A percentile compares a stretch with the other conserved stretches of the same genome.
phyloP scores from a whole-genome alignment of 192 early-diverging fungal genomes.

The Mycoemilia scoparia region DNA sequence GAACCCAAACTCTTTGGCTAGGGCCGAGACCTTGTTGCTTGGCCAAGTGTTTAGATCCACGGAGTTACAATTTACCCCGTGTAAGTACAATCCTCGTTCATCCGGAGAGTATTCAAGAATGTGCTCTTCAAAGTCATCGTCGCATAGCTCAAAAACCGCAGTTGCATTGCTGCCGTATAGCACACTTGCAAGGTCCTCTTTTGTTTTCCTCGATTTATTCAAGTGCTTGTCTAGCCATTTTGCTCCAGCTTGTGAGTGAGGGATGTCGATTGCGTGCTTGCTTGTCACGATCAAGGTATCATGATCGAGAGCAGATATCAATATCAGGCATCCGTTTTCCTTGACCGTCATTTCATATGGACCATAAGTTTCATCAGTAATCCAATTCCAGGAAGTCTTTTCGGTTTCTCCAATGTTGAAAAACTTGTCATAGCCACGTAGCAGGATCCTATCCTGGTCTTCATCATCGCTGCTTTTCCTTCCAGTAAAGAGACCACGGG shows the following conservation, averaged over 20 bases:
- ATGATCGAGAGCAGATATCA: slow-evolving; percentile 45
- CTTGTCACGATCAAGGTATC: slow-evolving; percentile 62
- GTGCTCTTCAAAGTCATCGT: slow-evolving; percentile 94
- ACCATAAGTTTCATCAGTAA: slow-evolving; percentile 43
- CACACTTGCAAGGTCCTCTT: slow-evolving; percentile 52
- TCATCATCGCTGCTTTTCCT: slow-evolving; percentile 15
- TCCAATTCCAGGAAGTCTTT: slow-evolving; percentile 35
- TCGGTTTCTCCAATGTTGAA: slow-evolving; percentile 63
- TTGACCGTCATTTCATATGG: slow-evolving; percentile 89
- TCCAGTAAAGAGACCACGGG: slow-evolving; percentile 68
- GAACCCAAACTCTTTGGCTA: slow-evolving; percentile 65
- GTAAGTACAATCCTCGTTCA: slow-evolving; percentile 66
- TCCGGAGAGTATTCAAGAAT: slow-evolving; percentile 69
- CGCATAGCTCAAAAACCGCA: slow-evolving; percentile 68
- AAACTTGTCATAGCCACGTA: slow-evolving; percentile 96
- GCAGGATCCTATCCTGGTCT: slow-evolving; percentile 28
- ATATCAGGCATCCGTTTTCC: slow-evolving; percentile 94
- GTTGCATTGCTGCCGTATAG: slow-evolving; percentile 56
- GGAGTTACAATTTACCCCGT: slow-evolving; percentile 78
- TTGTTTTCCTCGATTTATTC: slow-evolving; percentile 27
- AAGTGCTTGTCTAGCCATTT: slow-evolving; percentile 63
- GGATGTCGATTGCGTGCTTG: slow-evolving; percentile 48
- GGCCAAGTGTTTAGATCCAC: slow-evolving; percentile 50
- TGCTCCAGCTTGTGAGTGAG: slow-evolving; percentile 39
- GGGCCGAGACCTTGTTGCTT: slow-evolving; percentile 34